These are phyloP conservation scores for Capronia americana DNA, from an alignment of 2,329 filamentous ascomycete species.

Conservation along the genomic window DNA sequence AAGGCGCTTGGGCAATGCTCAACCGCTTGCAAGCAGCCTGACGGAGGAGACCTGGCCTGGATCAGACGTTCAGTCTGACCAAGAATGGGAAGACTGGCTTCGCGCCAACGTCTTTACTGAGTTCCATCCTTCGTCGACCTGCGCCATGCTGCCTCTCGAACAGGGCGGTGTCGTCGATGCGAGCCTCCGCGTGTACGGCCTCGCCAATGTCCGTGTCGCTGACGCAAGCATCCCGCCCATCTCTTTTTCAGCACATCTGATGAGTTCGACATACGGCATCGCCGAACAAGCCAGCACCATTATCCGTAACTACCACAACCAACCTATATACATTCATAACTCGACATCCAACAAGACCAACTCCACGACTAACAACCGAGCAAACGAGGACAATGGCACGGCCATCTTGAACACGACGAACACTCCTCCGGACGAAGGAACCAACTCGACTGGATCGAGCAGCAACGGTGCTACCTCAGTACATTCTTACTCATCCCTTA, in stretches of 20 bases:
- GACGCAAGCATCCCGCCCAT: slow-evolving; percentile 48
- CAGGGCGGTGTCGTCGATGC: slow-evolving; percentile 53
- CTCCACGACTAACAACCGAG: slow-evolving; percentile 11
- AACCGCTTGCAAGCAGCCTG: slow-evolving; percentile 44
- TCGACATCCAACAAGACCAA: slow-evolving; percentile 4
- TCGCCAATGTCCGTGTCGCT: slow-evolving; percentile 44
- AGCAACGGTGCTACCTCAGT: slow-evolving; percentile 9
- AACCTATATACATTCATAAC: slow-evolving; percentile 3
- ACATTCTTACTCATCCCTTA: slow-evolving; percentile 5
- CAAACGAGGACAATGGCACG: slow-evolving; percentile 6
- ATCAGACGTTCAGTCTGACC: slow-evolving; percentile 34
- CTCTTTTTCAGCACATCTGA: slow-evolving; percentile 45
- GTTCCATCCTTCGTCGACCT: slow-evolving; percentile 44
- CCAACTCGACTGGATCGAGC: slow-evolving; percentile 2
- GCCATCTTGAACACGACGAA: slow-evolving; percentile 16
- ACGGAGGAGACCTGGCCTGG: slow-evolving; percentile 43
- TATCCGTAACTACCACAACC: slow-evolving; percentile 41
- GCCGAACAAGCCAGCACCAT: slow-evolving; percentile 44
- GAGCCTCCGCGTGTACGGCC: slow-evolving; percentile 53
- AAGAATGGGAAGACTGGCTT: slow-evolving; percentile 43
- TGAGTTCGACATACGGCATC: slow-evolving; percentile 46
- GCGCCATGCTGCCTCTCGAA: slow-evolving; percentile 54
- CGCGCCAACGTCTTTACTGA: slow-evolving; percentile 34
- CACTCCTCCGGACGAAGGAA: background rate
- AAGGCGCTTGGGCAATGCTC: slow-evolving; percentile 43